Evolutionary conservation across 768 basidiomycete species (phyloP), one percentile per base, ranked within the genome.

Genomic region (Pisolithus albus): DNA sequence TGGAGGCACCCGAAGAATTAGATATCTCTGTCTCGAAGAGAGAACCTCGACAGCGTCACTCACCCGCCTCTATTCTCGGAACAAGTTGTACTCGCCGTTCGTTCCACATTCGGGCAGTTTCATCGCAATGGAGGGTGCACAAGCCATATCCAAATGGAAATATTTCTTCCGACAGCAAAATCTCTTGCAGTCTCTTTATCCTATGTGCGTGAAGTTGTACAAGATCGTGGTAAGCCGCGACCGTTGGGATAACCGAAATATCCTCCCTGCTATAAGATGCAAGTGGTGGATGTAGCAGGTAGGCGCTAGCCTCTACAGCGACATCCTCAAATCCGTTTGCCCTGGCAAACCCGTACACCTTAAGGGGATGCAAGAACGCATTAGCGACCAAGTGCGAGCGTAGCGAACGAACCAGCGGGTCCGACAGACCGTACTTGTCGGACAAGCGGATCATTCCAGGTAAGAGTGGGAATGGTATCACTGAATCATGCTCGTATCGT

Each of bases 71-170:
- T 28, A 84, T 71, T 57, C 72, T 70, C 21, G 64, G 62, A 11
- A 74, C 69, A 23, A 84, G 60, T 32, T 69, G 62, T 55, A 67
- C 70, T 49, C 79, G 77, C 49, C 71, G 69, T 40, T 70, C 66
- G 49, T 81, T 75, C 86, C 85, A 88, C 16, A 66, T 60, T 5
- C 65, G 63, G 39, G 56, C 64, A 1, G 80, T 76, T 38, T 69
- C 61, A 24, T 71, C 70, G 45, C 64, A 66, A 64, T 87, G 85
- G 38, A 65, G 61, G n/a, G 67, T 40, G 62, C 86, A 88, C 52
- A 67, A 66, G 4, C 86, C 83, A 52, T 87, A 88, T 19, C 84
- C 83, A 64, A 84, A 81, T 18, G 86, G 86, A 59, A 88, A 88
- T 42, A 88, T 72, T 32, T 82, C 78, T 59, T 86, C 83, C 19